phyloP scores from a whole-genome alignment of 345 rosid species.

The Anacardium occidentale region DNA sequence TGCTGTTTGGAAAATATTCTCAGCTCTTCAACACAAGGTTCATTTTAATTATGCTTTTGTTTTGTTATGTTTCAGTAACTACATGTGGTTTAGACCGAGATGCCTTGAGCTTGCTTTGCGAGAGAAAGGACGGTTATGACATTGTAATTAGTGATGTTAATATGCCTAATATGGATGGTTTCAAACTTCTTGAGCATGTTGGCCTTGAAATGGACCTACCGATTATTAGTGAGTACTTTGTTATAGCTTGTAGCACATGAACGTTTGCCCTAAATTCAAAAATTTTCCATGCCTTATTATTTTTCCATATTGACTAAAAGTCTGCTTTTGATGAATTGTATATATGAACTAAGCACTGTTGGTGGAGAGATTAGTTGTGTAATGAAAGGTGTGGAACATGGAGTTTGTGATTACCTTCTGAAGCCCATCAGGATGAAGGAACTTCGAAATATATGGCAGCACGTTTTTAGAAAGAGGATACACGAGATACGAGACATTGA shows the following conservation, averaged over 20 bases:
- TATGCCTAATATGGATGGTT: conserved; percentile 99
- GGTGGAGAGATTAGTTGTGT: conserved; percentile 92
- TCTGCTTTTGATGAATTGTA: conserved; percentile 25
- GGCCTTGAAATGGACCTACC: conserved; percentile 98
- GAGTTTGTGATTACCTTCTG: conserved; percentile 93
- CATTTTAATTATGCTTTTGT: conserved; percentile 15
- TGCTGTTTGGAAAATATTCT: background rate
- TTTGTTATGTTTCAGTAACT: conserved; percentile 53
- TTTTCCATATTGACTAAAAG: conserved; percentile 4
- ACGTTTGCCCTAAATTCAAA: conserved; percentile 20
- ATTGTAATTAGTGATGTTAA: conserved; percentile 93
- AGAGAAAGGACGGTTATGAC: conserved; percentile 86
- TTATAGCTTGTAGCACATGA: conserved; percentile 7
- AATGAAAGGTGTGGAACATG: conserved; percentile 94
- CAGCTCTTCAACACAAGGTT: background rate
- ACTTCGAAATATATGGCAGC: conserved; percentile 97
- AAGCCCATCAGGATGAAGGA: conserved; percentile 98
- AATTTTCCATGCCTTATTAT: background rate
- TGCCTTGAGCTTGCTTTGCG: conserved; percentile 72
- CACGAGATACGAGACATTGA: conserved; percentile 77
- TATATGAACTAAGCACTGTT: conserved; percentile 46
- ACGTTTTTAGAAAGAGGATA: conserved; percentile 79
- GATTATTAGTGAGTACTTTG: conserved; percentile 73
- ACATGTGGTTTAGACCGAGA: conserved; percentile 88
- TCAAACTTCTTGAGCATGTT: conserved; percentile 89